Percentiles rank a stretch among this genome's conserved stretches.
phyloP scores from a whole-genome alignment of 371 early-diverging fungal species.

The Coemansia sp. region DNA sequence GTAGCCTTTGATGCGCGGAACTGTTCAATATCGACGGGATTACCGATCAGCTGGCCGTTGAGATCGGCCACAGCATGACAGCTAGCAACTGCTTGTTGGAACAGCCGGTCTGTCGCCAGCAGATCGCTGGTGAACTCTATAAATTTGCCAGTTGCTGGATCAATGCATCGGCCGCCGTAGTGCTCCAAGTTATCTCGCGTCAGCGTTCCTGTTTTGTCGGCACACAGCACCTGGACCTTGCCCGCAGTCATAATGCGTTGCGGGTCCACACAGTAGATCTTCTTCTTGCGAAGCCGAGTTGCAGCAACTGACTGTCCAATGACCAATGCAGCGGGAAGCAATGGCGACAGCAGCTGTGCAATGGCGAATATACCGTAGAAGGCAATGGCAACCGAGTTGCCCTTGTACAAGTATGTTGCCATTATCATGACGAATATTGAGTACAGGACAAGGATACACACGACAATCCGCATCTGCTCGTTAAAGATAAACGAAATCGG shows the following conservation, averaged over 20 bases:
- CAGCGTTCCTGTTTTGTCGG: slow-evolving; percentile 82
- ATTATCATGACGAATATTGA: slow-evolving; percentile 60
- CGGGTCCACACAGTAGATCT: slow-evolving; percentile 72
- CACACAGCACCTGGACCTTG: slow-evolving; percentile 86
- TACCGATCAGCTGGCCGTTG: slow-evolving; percentile 73
- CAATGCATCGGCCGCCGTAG: slow-evolving; percentile 42
- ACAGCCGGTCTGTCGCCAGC: slow-evolving; percentile 30
- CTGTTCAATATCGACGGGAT: slow-evolving; percentile 93
- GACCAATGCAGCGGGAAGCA: slow-evolving; percentile 78
- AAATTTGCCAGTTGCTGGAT: slow-evolving; percentile 40
- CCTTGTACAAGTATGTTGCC: slow-evolving; percentile 61
- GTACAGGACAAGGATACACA: slow-evolving; percentile 61
- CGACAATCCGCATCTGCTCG: slow-evolving; percentile 70
- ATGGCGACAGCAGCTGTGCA: slow-evolving; percentile 68
- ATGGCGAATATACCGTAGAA: slow-evolving; percentile 71
- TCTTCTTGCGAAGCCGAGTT: slow-evolving; percentile 60
- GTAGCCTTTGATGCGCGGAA: slow-evolving; percentile 70
- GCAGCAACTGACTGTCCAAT: slow-evolving; percentile 90
- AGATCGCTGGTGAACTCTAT: slow-evolving; percentile 30
- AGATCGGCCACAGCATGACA: slow-evolving; percentile 82
- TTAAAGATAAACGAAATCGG: slow-evolving; percentile 70
- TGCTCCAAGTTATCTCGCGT: slow-evolving; percentile 76
- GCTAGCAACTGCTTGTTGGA: slow-evolving; percentile 62
- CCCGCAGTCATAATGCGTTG: slow-evolving; percentile 76
- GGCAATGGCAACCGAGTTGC: slow-evolving; percentile 56